Conservation (phyloP, 169 alveolate genomes). For the Pseudocohnilembus persalinus region DNA sequence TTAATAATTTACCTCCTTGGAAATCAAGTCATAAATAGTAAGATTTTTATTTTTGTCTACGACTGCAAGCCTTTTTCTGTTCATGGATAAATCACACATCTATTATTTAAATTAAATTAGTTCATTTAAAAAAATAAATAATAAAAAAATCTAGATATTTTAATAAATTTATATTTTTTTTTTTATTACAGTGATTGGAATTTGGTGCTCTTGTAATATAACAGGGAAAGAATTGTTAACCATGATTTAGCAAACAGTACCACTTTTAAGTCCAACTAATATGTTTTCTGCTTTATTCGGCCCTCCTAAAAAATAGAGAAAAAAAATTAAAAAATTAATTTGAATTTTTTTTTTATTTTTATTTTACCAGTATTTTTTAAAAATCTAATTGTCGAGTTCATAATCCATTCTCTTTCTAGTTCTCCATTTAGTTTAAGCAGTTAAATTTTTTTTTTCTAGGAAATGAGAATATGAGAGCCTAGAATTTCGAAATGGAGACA, state of each 20-base stretch:
- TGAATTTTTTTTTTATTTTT: too few relatives aligned
- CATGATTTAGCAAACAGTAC: constrained; percentile 86
- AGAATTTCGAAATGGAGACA: constrained; percentile 87
- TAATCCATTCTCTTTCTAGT: constrained; percentile 90
- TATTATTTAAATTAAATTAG: too few relatives aligned
- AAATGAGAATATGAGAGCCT: constrained; percentile 82
- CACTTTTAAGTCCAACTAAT: constrained; percentile 90
- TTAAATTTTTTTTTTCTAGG: constrained; percentile 78
- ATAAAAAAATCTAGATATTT: too few relatives aligned
- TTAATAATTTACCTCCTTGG: constrained; percentile 71
- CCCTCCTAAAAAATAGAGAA: constrained; percentile 63
- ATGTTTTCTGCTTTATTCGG: constrained; percentile 61
- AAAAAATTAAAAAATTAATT: too few relatives aligned
- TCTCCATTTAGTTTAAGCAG: constrained; percentile 80
- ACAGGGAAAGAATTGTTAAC: constrained; percentile 93
- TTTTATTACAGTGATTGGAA: too few relatives aligned
- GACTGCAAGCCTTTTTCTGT: constrained; percentile 87
- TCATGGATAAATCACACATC: constrained; percentile 79
- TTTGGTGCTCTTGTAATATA: constrained; percentile 78
- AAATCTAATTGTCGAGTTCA: constrained; percentile 82
- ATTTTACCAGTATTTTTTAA: constrained; percentile 81
- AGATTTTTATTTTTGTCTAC: constrained; percentile 89
- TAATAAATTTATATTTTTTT: too few relatives aligned
- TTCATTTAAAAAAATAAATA: too few relatives aligned
- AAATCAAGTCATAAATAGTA: constrained; percentile 80